Evolutionary conservation across 225 moss, liverwort and hornwort genomes (phyloP).

Genomic region (Antitrichia curtipendula): DNA sequence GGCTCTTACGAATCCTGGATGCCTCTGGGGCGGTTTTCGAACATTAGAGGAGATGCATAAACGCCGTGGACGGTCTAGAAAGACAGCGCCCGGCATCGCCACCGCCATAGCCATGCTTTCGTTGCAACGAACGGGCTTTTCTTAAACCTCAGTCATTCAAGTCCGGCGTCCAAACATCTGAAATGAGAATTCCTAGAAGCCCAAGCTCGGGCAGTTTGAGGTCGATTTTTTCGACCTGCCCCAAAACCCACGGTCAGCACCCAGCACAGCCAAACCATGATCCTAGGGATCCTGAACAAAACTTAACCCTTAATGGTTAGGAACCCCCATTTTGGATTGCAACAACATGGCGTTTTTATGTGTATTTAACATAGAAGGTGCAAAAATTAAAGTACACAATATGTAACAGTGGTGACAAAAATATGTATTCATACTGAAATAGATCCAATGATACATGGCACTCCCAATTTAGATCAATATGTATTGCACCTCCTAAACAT

Average conservation of each 20-base stretch:
- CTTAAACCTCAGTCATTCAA: background rate
- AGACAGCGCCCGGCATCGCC: background rate
- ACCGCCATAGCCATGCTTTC: constrained; percentile 13
- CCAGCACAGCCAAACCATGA: background rate
- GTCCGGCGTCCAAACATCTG: background rate
- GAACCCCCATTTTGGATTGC: background rate
- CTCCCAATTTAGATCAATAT: background rate
- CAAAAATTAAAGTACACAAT: background rate
- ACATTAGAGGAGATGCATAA: background rate
- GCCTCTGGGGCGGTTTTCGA: background rate
- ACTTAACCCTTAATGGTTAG: background rate
- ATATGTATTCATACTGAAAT: background rate
- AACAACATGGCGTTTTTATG: too few species aligned
- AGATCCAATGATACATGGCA: accelerated
- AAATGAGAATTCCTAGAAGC: background rate
- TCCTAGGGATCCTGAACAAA: too few species aligned
- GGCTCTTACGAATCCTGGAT: background rate
- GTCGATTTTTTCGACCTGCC: background rate
- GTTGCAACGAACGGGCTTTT: background rate
- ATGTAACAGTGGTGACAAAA: accelerated
- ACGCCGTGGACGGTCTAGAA: background rate
- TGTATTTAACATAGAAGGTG: background rate
- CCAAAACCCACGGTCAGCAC: background rate
- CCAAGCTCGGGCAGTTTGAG: background rate
- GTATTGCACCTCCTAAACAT: too few species aligned